These are phyloP conservation scores for Solanum habrochaites DNA, from an alignment of 257 asterid species.

Conservation along the genomic window DNA sequence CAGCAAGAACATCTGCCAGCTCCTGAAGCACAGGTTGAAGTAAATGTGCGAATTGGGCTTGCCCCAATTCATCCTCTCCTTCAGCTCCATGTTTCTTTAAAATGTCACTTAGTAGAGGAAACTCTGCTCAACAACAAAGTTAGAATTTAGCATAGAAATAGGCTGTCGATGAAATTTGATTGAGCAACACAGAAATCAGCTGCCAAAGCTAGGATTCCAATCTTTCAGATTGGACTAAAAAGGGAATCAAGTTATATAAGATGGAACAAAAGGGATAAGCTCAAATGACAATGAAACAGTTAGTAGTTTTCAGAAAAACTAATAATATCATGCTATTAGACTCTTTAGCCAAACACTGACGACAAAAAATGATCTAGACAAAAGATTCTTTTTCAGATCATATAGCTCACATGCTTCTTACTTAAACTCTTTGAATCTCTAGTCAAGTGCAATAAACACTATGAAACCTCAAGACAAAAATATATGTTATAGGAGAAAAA, in stretches of 20 bases:
- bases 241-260: background rate
- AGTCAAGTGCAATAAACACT: background rate
- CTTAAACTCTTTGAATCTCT: background rate
- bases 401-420: background rate
- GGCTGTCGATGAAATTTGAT: background rate
- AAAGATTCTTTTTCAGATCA: background rate
- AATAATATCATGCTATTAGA: background rate
- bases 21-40: slow-evolving; percentile 53
- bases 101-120: slow-evolving; percentile 36
- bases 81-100: slow-evolving; percentile 36
- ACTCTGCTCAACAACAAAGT: slow-evolving; percentile 24
- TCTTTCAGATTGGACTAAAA: background rate
- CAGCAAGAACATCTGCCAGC: slow-evolving; percentile 40
- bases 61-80: slow-evolving; percentile 46
- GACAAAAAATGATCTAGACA: background rate
- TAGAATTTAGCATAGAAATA: background rate
- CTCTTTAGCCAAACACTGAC: background rate
- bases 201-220: background rate
- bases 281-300: background rate
- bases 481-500: background rate
- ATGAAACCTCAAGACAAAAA: background rate
- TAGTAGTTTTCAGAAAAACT: background rate
- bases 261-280: background rate
- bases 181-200: background rate
- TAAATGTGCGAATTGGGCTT: slow-evolving; percentile 49